Base-by-base conservation (phyloP, 2,329 filamentous ascomycete genomes). In the Fragosphaeria purpurea region DNA sequence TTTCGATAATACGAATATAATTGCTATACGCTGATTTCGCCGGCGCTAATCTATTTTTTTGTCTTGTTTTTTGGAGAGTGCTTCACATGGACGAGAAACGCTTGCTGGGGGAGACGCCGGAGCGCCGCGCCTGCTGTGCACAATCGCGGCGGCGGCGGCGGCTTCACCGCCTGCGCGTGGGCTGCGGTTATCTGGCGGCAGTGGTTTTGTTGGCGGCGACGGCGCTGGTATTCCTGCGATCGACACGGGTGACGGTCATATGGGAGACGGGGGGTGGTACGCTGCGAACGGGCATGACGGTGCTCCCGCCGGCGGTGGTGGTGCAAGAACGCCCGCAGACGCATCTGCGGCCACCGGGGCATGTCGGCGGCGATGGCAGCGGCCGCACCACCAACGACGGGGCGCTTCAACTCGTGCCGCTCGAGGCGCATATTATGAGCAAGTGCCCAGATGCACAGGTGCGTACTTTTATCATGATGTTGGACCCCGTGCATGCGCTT, bases 391-490 rank as follows among this genome's bases (percentile, higher is more conserved):
- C 22, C 22, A 22, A 22, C 22, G 22, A 22, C 22, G 22, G 22
- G 22, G 22, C 22, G 22, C 22, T 3, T 22, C 22, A 22, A 22
- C 67, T 73, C 52, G 85, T 97, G 5, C 86, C 88, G 4, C 69
- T 98, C 2, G 93, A 98, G 65, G 87, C 88, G 50, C 91, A 97
- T 66, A 93, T 97, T 60, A 98, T 97, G 84, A 87, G 83, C 70
- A 96, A 97, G 74, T 98, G 93, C 62, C 90, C 91, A 0, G 93
- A 98, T 67, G 89, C 93, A 2, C 77, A 76, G 65, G 76, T 79
- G 61, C 9, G 50, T 47, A 22, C 22, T 22, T 22, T 22, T 22
- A 3, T 22, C 22, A 22, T 22, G 22, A 22, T 22, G 22, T 22
- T 22, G 22, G 22, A 13, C 6, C 7, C 30, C 43, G 9, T 44